Evolutionary conservation across 1,284 basidiomycete genomes (phyloP), one percentile per base, ranked within the genome.

Genomic region (Leucoagaricus sp.): DNA sequence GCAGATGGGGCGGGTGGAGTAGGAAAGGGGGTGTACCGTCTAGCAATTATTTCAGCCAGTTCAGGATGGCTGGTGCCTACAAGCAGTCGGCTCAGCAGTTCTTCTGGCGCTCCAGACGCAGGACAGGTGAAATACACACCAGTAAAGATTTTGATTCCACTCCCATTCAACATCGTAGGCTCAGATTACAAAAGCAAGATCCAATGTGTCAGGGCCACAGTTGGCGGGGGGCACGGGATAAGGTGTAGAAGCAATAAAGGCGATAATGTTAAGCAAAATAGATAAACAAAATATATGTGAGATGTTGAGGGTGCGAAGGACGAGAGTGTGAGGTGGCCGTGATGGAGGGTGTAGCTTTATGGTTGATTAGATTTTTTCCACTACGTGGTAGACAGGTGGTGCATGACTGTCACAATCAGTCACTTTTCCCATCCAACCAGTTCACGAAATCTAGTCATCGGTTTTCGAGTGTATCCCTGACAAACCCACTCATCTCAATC

Each of bases 11-110:
- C 17, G 38, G 46, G 46, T 56, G 47, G 26, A 41, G 23, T 8
- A 13, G 13, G 49, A 46, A 63, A 62, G 52, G 40, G 60, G 54
- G 77, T 58, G 58, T 79, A 95, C 91, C 96, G 87, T 80, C 92
- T 87, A 61, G 96, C 93, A 68, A 99, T 93, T 65, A 95, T 88
- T 69, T 94, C 87, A 42, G 96, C 96, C 62, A 99, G 84, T 75
- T 97, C 94, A 55, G 95, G 94, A 74, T 98, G 96, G 73, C 91
- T 93, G n/a, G 90, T 93, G 60, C 93, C 93, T 94, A 68, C n/a
- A n/a, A 33, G 38, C 29, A 46, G 36, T 10, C 23, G 10, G n/a
- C 28, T 44, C 47, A 26, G 57, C 31, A 57, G 51, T 10, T 28
- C 21, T 40, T 40, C 29, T 28, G 42, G 26, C 33, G 29, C 40